These are phyloP conservation scores for Pseudogymnoascus verrucosus DNA, from an alignment of 2,329 filamentous ascomycete genomes.

Conservation along the genomic window DNA sequence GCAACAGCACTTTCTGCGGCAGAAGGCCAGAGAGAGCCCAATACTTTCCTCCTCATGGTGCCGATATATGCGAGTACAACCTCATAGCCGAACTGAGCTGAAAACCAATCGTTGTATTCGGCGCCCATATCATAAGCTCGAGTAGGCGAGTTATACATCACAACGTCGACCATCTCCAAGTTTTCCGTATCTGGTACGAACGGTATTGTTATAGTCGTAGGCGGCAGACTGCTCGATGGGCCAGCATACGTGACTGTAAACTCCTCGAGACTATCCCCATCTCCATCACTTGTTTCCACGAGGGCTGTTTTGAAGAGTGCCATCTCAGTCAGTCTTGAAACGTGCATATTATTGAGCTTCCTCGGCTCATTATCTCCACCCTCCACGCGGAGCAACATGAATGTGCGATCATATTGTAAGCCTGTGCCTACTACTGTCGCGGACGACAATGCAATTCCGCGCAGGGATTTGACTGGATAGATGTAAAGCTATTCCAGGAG, in stretches of 20 bases:
- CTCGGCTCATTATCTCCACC: constrained; percentile 28
- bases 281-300: constrained; percentile 32
- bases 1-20: constrained; percentile 13
- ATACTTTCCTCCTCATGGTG: constrained; percentile 47
- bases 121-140: constrained; percentile 56
- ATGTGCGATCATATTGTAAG: constrained; percentile 57
- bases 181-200: constrained; percentile 40
- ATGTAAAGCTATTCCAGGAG: constrained; percentile 49
- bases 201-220: constrained; percentile 35
- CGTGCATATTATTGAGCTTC: constrained; percentile 44
- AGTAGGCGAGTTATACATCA: constrained; percentile 52
- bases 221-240: constrained; percentile 14
- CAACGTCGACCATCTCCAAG: constrained; percentile 43
- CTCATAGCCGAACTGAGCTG: constrained; percentile 53
- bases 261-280: constrained; percentile 17
- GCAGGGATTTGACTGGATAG: constrained; percentile 69
- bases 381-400: constrained; percentile 56
- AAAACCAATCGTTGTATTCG: constrained; percentile 58
- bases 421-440: constrained; percentile 54
- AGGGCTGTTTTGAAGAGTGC: constrained; percentile 54
- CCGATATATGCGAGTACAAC: constrained; percentile 59
- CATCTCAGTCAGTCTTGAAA: constrained; percentile 50
- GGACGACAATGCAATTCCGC: constrained; percentile 46
- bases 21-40: constrained; percentile 49
- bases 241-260: constrained; percentile 31